Conservation (phyloP, 495 filamentous ascomycete species). For the Aspergillus cavernicola region DNA sequence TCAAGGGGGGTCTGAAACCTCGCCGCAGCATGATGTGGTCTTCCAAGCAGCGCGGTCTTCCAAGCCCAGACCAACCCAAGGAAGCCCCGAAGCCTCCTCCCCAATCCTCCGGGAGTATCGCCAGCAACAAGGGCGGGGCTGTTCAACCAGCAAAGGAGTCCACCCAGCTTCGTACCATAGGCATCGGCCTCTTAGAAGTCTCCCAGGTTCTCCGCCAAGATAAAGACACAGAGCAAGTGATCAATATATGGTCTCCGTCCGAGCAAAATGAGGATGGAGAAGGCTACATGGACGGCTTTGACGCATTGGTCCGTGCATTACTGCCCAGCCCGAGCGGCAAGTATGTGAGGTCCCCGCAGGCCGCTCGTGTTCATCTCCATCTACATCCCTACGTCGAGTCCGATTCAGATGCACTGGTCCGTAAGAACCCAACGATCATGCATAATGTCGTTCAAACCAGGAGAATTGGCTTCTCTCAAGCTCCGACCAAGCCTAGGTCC, state of each 20-base stretch:
- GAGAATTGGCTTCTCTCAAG: constrained; percentile 93
- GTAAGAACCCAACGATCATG: constrained; percentile 81
- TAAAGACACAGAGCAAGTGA: constrained; percentile 68
- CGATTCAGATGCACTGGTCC: constrained; percentile 76
- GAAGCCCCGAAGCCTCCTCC: constrained; percentile 45
- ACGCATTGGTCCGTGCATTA: constrained; percentile 69
- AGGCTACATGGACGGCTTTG: constrained; percentile 60
- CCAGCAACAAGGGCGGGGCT: constrained; percentile 46
- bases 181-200: constrained; percentile 77
- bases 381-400: constrained; percentile 69
- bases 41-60: constrained; percentile 30
- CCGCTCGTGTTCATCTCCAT: constrained; percentile 72
- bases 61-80: constrained; percentile 34
- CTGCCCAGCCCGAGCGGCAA: constrained; percentile 66
- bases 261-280: constrained; percentile 54
- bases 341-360: constrained; percentile 65
- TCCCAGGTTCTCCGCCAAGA: constrained; percentile 73
- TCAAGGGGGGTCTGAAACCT: constrained; percentile 43
- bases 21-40: constrained; percentile 87
- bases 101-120: constrained; percentile 54
- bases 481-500: constrained; percentile 78
- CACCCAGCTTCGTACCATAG: constrained; percentile 63
- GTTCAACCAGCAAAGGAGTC: constrained; percentile 41
- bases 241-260: constrained; percentile 74
- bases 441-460: constrained; percentile 73